Conservation (phyloP, 1,284 basidiomycete species). For the Laetiporus sulphureus region DNA sequence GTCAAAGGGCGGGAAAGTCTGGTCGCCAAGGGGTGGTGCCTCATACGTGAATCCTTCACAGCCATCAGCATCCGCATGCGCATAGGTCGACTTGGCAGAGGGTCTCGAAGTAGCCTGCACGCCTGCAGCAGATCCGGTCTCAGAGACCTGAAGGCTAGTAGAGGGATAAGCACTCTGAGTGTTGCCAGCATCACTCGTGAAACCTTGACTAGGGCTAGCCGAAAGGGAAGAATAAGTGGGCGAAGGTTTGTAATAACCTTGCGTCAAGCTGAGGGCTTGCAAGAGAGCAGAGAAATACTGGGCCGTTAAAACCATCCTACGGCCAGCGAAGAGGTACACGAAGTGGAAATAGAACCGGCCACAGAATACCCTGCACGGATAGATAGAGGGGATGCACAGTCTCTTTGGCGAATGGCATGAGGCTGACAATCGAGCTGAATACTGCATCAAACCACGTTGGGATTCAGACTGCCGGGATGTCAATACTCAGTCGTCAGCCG, state of each 20-base stretch:
- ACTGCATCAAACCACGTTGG: no score
- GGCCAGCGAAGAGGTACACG: neutral
- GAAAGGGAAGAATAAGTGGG: slow-evolving; percentile 11
- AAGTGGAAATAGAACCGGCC: slow-evolving; percentile 1
- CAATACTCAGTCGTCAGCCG: no score
- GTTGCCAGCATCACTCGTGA: no score
- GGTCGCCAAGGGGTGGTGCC: slow-evolving; percentile 27
- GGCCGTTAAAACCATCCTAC: slow-evolving; percentile 19
- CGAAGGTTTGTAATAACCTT: slow-evolving; percentile 32
- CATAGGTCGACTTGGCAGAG: neutral
- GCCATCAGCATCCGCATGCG: slow-evolving; percentile 2
- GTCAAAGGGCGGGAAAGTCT: slow-evolving; percentile 44
- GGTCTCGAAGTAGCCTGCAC: no score
- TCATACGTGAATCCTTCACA: slow-evolving; percentile 35
- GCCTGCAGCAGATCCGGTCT: no score
- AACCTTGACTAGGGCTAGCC: neutral
- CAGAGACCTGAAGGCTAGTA: no score
- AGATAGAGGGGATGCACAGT: neutral
- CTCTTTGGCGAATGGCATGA: neutral
- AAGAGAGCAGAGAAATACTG: slow-evolving; percentile 25
- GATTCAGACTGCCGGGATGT: no score
- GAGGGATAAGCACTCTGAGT: no score
- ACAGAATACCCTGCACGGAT: neutral
- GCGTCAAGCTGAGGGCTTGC: slow-evolving; percentile 27
- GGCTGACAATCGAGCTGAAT: neutral